phyloP scores from a whole-genome alignment of 768 basidiomycete species.

The Rhizopogon salebrosus region DNA sequence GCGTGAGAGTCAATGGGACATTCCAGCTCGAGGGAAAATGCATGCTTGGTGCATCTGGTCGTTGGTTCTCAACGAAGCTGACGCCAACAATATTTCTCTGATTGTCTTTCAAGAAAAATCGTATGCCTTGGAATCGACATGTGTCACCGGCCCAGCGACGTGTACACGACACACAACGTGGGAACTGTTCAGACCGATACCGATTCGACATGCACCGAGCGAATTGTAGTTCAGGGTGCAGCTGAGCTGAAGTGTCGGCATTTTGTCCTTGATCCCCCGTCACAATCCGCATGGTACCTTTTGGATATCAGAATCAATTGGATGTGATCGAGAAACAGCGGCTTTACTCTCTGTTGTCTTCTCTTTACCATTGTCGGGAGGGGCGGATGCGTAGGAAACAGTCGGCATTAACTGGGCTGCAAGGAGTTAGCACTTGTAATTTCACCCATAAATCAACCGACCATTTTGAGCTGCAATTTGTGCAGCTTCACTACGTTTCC shows the following conservation, averaged over 20 bases:
- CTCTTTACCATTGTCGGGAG: slow-evolving; percentile 41
- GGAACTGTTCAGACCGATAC: slow-evolving; percentile 67
- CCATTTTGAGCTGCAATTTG: slow-evolving; percentile 63
- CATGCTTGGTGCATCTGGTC: slow-evolving; percentile 54
- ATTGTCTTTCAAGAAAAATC: slow-evolving; percentile 65
- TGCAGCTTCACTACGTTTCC: slow-evolving; percentile 69
- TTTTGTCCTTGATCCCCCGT: slow-evolving; percentile 25
- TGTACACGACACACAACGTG: slow-evolving; percentile 79
- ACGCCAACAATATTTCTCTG: slow-evolving; percentile 57
- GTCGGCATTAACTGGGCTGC: slow-evolving; percentile 43
- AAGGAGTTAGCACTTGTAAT: slow-evolving; percentile 13
- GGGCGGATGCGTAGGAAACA: slow-evolving; percentile 34
- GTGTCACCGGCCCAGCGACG: slow-evolving; percentile 86
- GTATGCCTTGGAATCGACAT: slow-evolving; percentile 82
- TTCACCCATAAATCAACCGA: slow-evolving; percentile 23
- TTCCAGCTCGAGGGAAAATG: slow-evolving; percentile 66
- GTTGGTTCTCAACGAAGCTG: slow-evolving; percentile 63
- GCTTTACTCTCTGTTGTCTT: slow-evolving; percentile 34
- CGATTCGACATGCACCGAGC: slow-evolving; percentile 83
- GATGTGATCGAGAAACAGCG: background rate
- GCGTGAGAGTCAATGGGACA: slow-evolving; percentile 40
- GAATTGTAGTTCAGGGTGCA: slow-evolving; percentile 67
- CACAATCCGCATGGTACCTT: slow-evolving; percentile 26
- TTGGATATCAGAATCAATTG: slow-evolving; percentile 2
- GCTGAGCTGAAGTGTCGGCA: slow-evolving; percentile 25